Conservation (phyloP, 2,329 filamentous ascomycete species). For the Aspergillus pseudoviridinutans region DNA sequence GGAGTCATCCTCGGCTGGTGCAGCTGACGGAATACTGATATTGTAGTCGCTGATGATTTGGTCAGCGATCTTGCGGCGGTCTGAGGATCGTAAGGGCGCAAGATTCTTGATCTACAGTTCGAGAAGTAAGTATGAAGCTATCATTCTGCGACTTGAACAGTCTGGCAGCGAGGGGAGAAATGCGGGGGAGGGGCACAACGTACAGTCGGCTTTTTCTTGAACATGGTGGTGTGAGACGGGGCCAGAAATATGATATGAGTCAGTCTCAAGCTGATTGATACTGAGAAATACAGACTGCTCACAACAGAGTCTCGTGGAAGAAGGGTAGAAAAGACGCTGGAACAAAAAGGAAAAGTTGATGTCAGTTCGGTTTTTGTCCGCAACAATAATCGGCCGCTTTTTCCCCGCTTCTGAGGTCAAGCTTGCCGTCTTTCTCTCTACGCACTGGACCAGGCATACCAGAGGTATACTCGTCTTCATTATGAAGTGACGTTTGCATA, state of each 20-base stretch:
- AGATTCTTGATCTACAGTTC: slow-evolving; percentile 59
- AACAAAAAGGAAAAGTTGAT: not conserved
- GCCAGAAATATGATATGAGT: not conserved
- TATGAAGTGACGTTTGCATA: not conserved
- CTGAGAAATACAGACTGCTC: not conserved
- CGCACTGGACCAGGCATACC: not conserved
- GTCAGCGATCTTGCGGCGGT: slow-evolving; percentile 63
- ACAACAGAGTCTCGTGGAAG: not conserved
- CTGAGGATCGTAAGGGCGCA: slow-evolving; percentile 62
- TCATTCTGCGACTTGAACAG: not conserved
- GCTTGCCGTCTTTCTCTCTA: not conserved
- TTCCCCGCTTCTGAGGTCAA: slow-evolving; percentile 6
- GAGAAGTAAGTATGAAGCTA: slow-evolving; percentile 5
- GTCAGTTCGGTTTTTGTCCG: slow-evolving; percentile 8
- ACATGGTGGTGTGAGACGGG: slow-evolving; percentile 42
- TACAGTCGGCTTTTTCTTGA: slow-evolving; percentile 62
- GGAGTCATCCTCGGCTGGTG: slow-evolving; percentile 29
- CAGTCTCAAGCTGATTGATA: not conserved
- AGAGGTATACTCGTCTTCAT: not conserved
- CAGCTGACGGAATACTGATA: slow-evolving; percentile 44
- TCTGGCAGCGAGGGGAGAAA: slow-evolving; percentile 13
- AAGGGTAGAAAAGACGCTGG: not conserved
- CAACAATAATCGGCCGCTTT: slow-evolving; percentile 20
- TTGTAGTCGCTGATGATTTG: slow-evolving; percentile 62
- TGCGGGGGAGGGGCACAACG: slow-evolving; percentile 24